These are phyloP conservation scores for Eustoma russellianum DNA, from an alignment of 257 asterid species.

Conservation along the genomic window DNA sequence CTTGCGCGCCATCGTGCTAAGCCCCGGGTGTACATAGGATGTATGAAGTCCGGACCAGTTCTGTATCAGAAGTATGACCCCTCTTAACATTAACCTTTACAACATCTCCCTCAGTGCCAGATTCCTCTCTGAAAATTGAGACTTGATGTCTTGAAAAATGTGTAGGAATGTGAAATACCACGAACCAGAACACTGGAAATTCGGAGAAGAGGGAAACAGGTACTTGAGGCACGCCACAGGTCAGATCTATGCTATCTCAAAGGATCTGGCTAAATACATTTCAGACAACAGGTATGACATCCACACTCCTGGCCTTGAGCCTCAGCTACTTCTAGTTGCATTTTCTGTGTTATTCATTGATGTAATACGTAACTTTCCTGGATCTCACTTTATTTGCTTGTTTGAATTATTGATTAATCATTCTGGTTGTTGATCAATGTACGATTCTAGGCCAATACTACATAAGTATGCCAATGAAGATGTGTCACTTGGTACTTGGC, in stretches of 20 bases:
- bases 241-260: constrained; percentile 30
- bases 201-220: constrained; percentile 24
- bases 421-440: no score
- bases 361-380: no score
- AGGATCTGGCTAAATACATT: constrained; percentile 25
- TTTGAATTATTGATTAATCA: neutral
- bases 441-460: constrained; percentile 11
- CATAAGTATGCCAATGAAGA: constrained; percentile 31
- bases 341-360: neutral
- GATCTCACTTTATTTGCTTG: no score
- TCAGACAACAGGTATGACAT: constrained; percentile 14
- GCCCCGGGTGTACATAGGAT: constrained; percentile 22
- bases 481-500: constrained; percentile 28
- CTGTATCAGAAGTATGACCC: constrained; percentile 13
- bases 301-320: neutral
- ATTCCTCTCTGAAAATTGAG: neutral
- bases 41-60: constrained; percentile 34
- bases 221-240: constrained; percentile 31
- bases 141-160: neutral
- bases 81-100: neutral
- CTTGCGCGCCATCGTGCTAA: constrained; percentile 16
- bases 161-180: constrained; percentile 24
- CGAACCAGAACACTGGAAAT: constrained; percentile 31
- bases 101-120: neutral
- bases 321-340: neutral